Conservation (phyloP, 139 green algal species). For the Volvox africanus region DNA sequence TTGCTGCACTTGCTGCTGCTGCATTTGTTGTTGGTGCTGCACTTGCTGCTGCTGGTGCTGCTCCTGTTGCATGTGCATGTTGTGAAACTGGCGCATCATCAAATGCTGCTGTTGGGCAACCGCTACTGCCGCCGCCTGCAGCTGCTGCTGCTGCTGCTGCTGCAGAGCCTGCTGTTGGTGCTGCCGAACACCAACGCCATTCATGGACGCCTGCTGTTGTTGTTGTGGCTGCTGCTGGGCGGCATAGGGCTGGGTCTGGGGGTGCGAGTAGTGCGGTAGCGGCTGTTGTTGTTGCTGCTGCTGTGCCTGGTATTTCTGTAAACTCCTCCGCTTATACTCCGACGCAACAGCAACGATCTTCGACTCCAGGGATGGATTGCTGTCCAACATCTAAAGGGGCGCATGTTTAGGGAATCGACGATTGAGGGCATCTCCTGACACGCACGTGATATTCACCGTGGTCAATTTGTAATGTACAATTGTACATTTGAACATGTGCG, state of each 20-base stretch:
- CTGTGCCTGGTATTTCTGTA: neutral
- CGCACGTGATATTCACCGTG: too few relatives aligned
- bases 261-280: neutral
- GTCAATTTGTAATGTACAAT: too few relatives aligned
- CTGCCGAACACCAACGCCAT: too few relatives aligned
- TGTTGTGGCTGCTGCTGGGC: neutral
- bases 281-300: slow-evolving; percentile 3
- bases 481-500: too few relatives aligned
- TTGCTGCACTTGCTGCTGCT: neutral
- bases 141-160: slow-evolving; percentile 9
- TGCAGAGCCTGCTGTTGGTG: neutral
- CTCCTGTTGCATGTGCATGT: neutral
- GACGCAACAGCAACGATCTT: too few relatives aligned
- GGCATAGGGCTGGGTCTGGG: neutral
- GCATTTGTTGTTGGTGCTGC: neutral
- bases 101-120: neutral
- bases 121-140: neutral
- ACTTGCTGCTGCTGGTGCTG: slow-evolving; percentile 1
- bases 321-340: too few relatives aligned
- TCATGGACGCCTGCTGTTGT: neutral
- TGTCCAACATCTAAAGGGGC: too few relatives aligned
- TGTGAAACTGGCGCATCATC: neutral
- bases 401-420: too few relatives aligned
- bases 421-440: too few relatives aligned
- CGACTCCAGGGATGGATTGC: too few relatives aligned